Base-by-base conservation (phyloP, 768 basidiomycete genomes). In the Holtermannia corniformis region DNA sequence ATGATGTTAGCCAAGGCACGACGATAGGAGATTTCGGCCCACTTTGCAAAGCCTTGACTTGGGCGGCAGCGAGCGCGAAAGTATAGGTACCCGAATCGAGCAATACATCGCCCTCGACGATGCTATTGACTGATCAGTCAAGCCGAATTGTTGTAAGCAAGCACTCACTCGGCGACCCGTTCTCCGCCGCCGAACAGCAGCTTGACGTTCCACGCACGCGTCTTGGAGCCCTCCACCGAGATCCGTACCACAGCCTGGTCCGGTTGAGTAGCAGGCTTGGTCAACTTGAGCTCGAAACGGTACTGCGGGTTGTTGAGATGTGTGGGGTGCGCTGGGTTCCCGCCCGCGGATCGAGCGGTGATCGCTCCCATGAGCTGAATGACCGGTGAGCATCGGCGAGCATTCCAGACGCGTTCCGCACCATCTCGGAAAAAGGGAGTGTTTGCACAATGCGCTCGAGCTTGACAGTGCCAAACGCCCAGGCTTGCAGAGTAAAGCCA, bases 271-370 rank as follows among this genome's bases (percentile, higher is more conserved):
- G 7, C 16, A 7, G 32, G 32, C 10, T 37, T 37, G 32, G 32
- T 16, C 16, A 16, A 37, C 32, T 37, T 37, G 32, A 37, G 32
- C 32, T 37, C 77, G 13, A 96, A 75, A 51, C 78, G 78, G 71
- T 87, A 96, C 64, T 95, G 89, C 0, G 92, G 92, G 65, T 96
- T 97, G 46, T 80, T 71, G 82, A 93, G 85, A 71, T 85, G 95
- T 0, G 85, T 83, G 0, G 87, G 81, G 58, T 82, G 76, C 3
- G 81, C 80, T 51, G 82, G 80, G 64, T 91, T 92, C 1, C 93
- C 93, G 0, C 93, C 93, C 0, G 87, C 80, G 24, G 81, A 87
- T 59, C 82, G 82, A 28, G 73, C 78, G 0, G 82, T 83, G 56
- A 93, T 77, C 0, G 74, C 63, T 5, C 82, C 85, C 0, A 79